These are phyloP conservation scores for Pterocarpus macrocarpus DNA, from an alignment of 306 rosid species.

Conservation along the genomic window DNA sequence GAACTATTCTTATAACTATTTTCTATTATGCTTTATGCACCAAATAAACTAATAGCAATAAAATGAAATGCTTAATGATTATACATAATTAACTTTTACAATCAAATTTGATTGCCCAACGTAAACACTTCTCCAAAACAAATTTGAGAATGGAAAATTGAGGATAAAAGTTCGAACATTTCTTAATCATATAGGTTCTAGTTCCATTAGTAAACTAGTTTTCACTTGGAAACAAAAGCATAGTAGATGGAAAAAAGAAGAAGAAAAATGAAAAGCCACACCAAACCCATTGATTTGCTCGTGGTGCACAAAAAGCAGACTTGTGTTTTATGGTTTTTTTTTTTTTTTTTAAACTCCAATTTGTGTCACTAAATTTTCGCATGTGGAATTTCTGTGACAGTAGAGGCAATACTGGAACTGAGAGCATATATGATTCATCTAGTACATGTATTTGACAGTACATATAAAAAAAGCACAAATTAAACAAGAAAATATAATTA, in stretches of 20 bases:
- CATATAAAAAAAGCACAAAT: conserved; percentile 12
- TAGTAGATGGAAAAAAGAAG: background rate
- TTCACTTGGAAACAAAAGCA: too few relatives aligned
- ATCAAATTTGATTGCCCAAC: background rate
- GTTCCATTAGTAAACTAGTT: background rate
- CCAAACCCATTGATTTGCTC: background rate
- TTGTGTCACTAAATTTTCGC: conserved; percentile 6
- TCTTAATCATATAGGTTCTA: background rate
- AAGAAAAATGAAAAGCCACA: too few relatives aligned
- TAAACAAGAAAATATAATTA: background rate
- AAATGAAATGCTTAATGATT: too few relatives aligned
- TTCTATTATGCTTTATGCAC: too few relatives aligned
- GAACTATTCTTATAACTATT: background rate
- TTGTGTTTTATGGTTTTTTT: background rate
- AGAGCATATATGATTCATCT: background rate
- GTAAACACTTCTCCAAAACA: background rate
- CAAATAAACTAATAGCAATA: too few relatives aligned
- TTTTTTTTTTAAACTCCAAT: background rate
- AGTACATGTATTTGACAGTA: conserved; percentile 25
- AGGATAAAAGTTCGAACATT: background rate
- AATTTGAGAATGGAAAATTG: background rate
- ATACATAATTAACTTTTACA: too few relatives aligned
- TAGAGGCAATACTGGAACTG: background rate
- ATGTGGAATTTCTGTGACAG: background rate
- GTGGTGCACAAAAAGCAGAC: background rate